phyloP scores from a whole-genome alignment of 768 basidiomycete genomes.

The Leccinellum rugosiceps region DNA sequence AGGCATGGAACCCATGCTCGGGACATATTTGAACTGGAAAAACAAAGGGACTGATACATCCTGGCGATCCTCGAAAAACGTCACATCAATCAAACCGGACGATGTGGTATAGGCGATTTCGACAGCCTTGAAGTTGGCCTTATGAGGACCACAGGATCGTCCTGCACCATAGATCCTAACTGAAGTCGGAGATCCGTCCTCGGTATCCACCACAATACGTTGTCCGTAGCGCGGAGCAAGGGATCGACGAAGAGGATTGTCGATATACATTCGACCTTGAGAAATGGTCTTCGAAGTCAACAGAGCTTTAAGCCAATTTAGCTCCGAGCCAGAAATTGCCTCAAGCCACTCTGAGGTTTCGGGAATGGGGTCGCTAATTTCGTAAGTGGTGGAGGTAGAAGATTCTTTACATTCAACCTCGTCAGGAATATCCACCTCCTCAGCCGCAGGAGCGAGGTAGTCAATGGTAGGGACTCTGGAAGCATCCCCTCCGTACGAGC shows the following conservation, averaged over 20 bases:
- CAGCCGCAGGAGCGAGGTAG: constrained; percentile 67
- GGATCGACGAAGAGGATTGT: constrained; percentile 85
- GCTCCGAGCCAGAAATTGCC: constrained; percentile 72
- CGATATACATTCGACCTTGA: constrained; percentile 80
- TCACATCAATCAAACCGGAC: constrained; percentile 61
- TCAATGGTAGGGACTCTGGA: constrained; percentile 76
- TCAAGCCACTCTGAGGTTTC: constrained; percentile 75
- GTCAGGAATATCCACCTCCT: constrained; percentile 33
- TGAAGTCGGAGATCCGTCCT: constrained; percentile 48
- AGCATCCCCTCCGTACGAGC: constrained; percentile 73
- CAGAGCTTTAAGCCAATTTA: constrained; percentile 86
- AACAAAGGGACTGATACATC: constrained; percentile 73
- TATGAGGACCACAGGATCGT: constrained; percentile 75
- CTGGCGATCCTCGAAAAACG: constrained; percentile 79
- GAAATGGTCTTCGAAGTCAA: constrained; percentile 79
- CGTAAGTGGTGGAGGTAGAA: constrained; percentile 45
- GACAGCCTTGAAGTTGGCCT: constrained; percentile 76
- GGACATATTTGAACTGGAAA: constrained; percentile 83
- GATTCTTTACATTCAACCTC: constrained; percentile 43
- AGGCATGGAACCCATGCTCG: constrained; percentile 84
- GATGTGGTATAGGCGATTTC: constrained; percentile 60
- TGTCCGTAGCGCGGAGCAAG: constrained; percentile 81
- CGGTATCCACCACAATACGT: constrained; percentile 60
- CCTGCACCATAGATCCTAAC: constrained; percentile 73
- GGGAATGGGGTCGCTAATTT: constrained; percentile 55